Percentiles rank a stretch among this genome's conserved stretches.
Evolutionary conservation across 106 monocot species (phyloP).

Genomic region (Dioscorea dumetorum): DNA sequence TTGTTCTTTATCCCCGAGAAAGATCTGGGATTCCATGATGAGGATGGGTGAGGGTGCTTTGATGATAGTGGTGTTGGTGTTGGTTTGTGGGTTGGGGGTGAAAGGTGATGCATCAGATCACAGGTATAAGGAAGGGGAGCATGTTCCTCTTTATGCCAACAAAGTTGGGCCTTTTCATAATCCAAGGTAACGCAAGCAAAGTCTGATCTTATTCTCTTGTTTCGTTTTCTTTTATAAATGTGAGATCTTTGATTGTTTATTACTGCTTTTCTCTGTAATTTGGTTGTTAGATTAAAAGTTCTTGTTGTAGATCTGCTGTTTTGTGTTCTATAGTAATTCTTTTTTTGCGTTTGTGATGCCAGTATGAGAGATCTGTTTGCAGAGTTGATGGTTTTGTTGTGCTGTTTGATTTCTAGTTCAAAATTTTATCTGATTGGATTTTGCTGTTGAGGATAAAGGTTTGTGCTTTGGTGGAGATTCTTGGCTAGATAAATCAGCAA

Average conservation of each 20-base stretch:
- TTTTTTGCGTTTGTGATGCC: no score
- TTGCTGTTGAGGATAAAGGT: no score
- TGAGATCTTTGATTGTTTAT: neutral
- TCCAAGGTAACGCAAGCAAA: constrained; percentile 35
- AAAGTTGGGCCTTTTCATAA: constrained; percentile 77
- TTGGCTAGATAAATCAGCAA: no score
- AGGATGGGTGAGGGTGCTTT: neutral
- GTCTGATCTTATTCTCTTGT: neutral
- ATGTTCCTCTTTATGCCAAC: constrained; percentile 64
- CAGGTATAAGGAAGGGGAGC: constrained; percentile 45
- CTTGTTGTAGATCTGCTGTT: no score
- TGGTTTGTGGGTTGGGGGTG: constrained; percentile 16
- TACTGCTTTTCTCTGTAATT: no score
- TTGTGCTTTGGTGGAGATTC: no score
- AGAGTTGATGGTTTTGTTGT: no score
- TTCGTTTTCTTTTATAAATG: neutral
- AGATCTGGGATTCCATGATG: constrained; percentile 1
- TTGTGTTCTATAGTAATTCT: no score
- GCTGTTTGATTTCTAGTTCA: no score
- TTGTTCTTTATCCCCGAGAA: neutral
- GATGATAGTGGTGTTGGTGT: constrained; percentile 1
- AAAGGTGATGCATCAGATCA: constrained; percentile 45
- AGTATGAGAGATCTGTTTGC: no score
- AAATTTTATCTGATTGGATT: no score
- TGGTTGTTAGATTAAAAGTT: no score